Base-by-base conservation (phyloP, 768 basidiomycete genomes). In the Obba rivulosa region DNA sequence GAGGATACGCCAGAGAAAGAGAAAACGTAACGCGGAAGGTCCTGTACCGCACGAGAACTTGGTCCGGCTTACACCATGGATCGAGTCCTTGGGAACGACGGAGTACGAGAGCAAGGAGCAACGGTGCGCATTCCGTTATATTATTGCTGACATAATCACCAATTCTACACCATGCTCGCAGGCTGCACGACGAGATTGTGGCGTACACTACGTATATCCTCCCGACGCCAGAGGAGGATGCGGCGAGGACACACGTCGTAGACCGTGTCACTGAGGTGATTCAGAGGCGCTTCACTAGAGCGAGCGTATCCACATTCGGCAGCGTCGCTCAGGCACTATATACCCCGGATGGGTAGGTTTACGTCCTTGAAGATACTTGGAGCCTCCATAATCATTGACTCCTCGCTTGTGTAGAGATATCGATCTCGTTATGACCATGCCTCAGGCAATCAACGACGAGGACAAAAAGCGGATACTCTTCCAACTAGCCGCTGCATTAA, bases 161-260 rank as follows among this genome's bases (percentile, higher is more conserved):
- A 34, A 35, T 22, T 17, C 34, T n/a, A 35, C 16, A 2, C 13
- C 21, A 14, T 35, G 34, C 34, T 22, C 34, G 21, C 49, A 83
- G 86, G 65, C 63, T 89, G 25, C 82, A 86, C 56, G 65, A 75
- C 41, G 85, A 87, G 63, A 79, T 85, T 44, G 60, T 72, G 4
- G 78, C 82, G 3, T 86, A 76, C 58, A 69, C 71, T 22, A 51
- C 61, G 20, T 85, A 78, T 58, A 71, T 83, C 48, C 66, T 70
- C 20, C 78, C 81, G 1, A 80, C 78, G 1, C 57, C 67, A 3
- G 59, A 72, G 51, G 86, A 89, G 58, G 69, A 64, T 38, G 69
- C 64, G 23, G 67, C 73, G 14, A 71, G 80, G 17, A 56, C 70
- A 20, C 57, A 59, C 36, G 70, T 84, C 28, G 69, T 81, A 50